Base-by-base conservation (phyloP, 2,329 filamentous ascomycete genomes). In the Fusarium torreyae region DNA sequence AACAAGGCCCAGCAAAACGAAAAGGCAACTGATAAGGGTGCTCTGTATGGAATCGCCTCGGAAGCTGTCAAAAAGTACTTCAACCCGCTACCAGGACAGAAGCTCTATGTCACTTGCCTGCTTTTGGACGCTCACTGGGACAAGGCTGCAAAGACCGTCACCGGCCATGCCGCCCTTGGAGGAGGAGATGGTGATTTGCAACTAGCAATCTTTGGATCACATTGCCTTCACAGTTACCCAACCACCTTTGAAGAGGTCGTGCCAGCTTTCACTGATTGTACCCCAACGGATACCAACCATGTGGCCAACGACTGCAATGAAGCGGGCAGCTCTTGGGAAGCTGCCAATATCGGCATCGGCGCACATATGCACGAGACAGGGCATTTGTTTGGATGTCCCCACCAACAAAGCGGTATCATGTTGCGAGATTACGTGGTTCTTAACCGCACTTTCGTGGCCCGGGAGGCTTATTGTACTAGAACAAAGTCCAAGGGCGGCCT, bases 391-490 rank as follows among this genome's bases (percentile, higher is more conserved):
- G 95, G 95, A 50, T 97, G 93, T 70, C 93, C 94, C 11, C 93
- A 97, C 76, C 94, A 97, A 76, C 93, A 96, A 75, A 92, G 84
- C 28, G 95, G 96, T n/a, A 86, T 98, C 65, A 98, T 98, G 95
- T 84, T 94, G 51, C 87, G 93, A 57, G 95, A 97, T 77, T 98
- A 97, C 77, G 89, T 94, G 33, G 90, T 86, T 3, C 82, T 98
- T 14, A 97, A 96, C 79, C 89, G 95, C 26, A 92, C 92, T 2
- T 98, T 98, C 77, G 85, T 92, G 45, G 87, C 88, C 33, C 89
- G 91, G 40, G 95, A 98, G 78, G 89, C 94, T 1, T 98, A 92
- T 76, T 96, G 92, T 4, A 97, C 94, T 4, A 88, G 94, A 45
- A 97, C 94, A 3, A 94, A 93, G 76, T 91, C 91, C 43, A 94